Base-by-base conservation (phyloP, 176 grass and related monocot genomes). In the Cymbopogon citratus region DNA sequence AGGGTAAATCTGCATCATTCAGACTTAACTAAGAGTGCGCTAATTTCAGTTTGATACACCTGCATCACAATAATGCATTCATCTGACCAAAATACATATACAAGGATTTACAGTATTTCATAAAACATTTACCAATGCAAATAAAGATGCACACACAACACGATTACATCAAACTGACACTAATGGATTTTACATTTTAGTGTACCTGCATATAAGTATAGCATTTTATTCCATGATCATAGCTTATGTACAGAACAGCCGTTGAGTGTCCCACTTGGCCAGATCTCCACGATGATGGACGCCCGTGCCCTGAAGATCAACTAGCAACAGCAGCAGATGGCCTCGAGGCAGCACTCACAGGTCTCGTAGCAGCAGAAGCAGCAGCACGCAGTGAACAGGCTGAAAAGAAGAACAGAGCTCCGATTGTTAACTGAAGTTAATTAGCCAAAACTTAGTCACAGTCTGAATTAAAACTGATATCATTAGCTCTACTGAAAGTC, bases 281-380 rank as follows among this genome's bases (percentile, higher is more conserved):
- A 1, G 19, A 24, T 36, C 28, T 80, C 77, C 41, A 52, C 34
- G 72, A 52, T 23, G 64, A 52, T 77, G 66, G 70, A 21, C 54
- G 44, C 65, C n/a, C 15, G 16, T n/a, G 51, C 19, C 51, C 6
- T 56, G 73, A 8, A 73, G 25, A 67, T 59, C 29, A 66, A 59
- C 65, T 75, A 84, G 27, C 86, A 88, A 24, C 84, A 87, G 74
- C 89, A 89, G 62, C 87, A 90, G 61, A 94, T 12, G 73, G 74
- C 51, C 80, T 87, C 88, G 23, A 84, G 44, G 84, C 88, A 90
- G 80, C 80, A 76, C 69, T 90, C 89, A 71, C 84, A 90, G 25
- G 84, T 80, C 80, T 90, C 80, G 27, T 65, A 90, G 75, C 89
- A 90, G 70, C 89, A 90, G 89, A 84, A 90, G 84, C 89, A 87